Conservation (phyloP, 441 rosid species). For the Gossypium schwendimanii region DNA sequence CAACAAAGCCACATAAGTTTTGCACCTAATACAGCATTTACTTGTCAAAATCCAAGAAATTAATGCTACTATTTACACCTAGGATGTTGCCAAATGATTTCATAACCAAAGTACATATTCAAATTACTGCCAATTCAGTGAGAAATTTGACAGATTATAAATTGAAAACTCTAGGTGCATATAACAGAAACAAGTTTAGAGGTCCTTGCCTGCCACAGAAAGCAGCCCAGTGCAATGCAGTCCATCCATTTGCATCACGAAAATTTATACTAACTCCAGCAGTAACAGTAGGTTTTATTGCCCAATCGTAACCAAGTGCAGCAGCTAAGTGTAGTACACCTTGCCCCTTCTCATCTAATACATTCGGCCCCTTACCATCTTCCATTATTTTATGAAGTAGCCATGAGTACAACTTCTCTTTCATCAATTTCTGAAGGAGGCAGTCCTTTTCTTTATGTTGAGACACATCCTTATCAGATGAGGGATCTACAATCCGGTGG, state of each 20-base stretch:
- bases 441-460: slow-evolving; percentile 30
- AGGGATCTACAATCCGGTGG: slow-evolving; percentile 26
- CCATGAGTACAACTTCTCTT: slow-evolving; percentile 63
- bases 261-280: slow-evolving; percentile 83
- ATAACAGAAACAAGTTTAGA: slow-evolving; percentile 9
- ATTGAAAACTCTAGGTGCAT: background rate
- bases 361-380: slow-evolving; percentile 72
- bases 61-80: background rate
- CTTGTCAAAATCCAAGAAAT: background rate
- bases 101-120: background rate
- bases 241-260: slow-evolving; percentile 92
- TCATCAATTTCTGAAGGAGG: slow-evolving; percentile 42
- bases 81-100: background rate
- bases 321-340: slow-evolving; percentile 82
- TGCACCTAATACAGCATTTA: background rate
- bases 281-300: slow-evolving; percentile 53
- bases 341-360: slow-evolving; percentile 71
- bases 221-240: slow-evolving; percentile 99
- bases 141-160: background rate
- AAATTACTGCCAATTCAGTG: background rate
- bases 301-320: slow-evolving; percentile 90
- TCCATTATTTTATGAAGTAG: slow-evolving; percentile 59
- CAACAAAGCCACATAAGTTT: background rate
- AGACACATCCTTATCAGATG: slow-evolving; percentile 25
- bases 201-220: slow-evolving; percentile 64